Percentiles rank a stretch among this genome's conserved stretches.
phyloP scores from a whole-genome alignment of 2,329 filamentous ascomycete species.

The Aulographum hederae region DNA sequence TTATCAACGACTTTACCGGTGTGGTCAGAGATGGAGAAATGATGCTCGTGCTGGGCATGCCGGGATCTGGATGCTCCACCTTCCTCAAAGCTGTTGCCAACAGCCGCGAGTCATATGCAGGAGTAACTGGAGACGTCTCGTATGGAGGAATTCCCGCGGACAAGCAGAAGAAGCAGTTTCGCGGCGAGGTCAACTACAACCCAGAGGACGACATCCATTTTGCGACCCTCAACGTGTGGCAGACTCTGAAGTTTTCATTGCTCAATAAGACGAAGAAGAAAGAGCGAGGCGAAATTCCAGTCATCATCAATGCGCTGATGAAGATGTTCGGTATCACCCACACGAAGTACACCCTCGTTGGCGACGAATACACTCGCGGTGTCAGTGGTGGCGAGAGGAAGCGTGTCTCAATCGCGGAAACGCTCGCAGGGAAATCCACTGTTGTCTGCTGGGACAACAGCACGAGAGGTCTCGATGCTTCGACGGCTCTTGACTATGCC shows the following conservation, averaged over 20 bases:
- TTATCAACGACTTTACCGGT: constrained; percentile 51
- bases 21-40: constrained; percentile 51
- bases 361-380: constrained; percentile 54
- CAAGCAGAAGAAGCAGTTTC: constrained; percentile 48
- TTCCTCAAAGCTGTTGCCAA: constrained; percentile 63
- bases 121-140: constrained; percentile 48
- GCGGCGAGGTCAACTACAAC: constrained; percentile 64
- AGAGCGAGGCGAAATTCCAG: constrained; percentile 42
- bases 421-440: constrained; percentile 42
- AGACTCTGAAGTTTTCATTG: constrained; percentile 58
- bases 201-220: constrained; percentile 63
- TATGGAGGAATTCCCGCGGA: constrained; percentile 55
- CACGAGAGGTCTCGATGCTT: constrained; percentile 62
- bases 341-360: constrained; percentile 55
- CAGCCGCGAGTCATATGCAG: constrained; percentile 44
- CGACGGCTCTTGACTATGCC: constrained; percentile 61
- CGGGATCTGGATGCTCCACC: constrained; percentile 57
- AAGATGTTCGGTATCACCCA: constrained; percentile 67
- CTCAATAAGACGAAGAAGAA: constrained; percentile 58
- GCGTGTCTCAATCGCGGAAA: constrained; percentile 52
- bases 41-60: constrained; percentile 55
- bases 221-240: constrained; percentile 55
- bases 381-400: constrained; percentile 53
- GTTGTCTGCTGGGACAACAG: constrained; percentile 69
- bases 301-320: constrained; percentile 51